Percentiles rank a stretch among this genome's conserved stretches.
These are phyloP conservation scores for Aureobasidium sp. DNA, from an alignment of 2,329 filamentous ascomycete species.

Conservation along the genomic window DNA sequence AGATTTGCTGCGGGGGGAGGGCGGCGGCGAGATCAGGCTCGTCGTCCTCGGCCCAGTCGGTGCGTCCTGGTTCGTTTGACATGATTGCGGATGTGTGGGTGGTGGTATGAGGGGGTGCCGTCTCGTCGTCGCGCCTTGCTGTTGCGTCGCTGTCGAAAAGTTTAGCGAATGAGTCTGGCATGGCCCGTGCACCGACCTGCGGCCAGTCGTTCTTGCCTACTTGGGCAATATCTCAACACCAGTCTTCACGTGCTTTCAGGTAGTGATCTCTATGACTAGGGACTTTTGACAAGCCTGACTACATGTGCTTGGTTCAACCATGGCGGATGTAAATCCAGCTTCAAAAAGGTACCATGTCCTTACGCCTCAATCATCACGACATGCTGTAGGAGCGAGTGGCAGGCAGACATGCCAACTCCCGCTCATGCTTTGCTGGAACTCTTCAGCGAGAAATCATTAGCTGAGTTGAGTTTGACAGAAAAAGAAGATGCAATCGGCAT, in stretches of 20 bases:
- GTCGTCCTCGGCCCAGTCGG: slow-evolving; percentile 92
- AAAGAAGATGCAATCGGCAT: too few relatives aligned
- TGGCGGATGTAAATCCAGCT: background rate
- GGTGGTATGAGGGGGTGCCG: background rate
- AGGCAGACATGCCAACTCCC: background rate
- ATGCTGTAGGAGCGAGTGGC: background rate
- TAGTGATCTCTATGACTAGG: background rate
- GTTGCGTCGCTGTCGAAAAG: slow-evolving; percentile 10
- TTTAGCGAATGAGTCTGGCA: slow-evolving; percentile 6
- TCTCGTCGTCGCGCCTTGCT: background rate
- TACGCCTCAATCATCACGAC: background rate
- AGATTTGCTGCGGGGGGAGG: slow-evolving; percentile 80
- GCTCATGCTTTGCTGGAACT: background rate
- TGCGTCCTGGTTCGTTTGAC: slow-evolving; percentile 36
- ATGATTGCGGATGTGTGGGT: slow-evolving; percentile 7
- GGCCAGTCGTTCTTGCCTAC: background rate
- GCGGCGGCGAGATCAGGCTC: slow-evolving; percentile 73
- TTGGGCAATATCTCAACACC: background rate
- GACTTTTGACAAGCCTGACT: background rate
- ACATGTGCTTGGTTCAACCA: background rate
- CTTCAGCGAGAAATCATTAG: background rate
- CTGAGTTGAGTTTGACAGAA: background rate
- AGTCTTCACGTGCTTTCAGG: background rate
- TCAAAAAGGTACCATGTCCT: too few relatives aligned
- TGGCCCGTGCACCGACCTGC: background rate